Evolutionary conservation across 345 rosid species (phyloP).

Genomic region (Corymbia maculata): DNA sequence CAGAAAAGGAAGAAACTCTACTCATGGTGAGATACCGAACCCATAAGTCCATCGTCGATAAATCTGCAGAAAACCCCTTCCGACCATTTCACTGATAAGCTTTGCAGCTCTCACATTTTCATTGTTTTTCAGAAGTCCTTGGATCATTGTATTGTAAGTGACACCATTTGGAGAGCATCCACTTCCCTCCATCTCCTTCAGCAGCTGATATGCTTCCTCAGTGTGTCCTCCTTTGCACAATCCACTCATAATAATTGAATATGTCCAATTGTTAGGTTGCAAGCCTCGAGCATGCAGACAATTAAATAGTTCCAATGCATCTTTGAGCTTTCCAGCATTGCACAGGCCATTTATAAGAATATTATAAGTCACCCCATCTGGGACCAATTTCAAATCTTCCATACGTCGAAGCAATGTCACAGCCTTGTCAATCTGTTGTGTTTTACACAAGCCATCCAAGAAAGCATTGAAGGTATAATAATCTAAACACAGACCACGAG

Average conservation of each 20-base stretch:
- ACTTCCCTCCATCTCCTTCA: constrained; percentile 7
- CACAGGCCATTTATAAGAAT: constrained; percentile 26
- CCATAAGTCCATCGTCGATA: not conserved
- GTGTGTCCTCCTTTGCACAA: not conserved
- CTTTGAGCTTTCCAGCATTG: constrained; percentile 11
- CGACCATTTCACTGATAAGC: not conserved
- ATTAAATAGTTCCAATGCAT: not conserved
- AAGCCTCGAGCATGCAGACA: not conserved
- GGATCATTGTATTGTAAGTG: not conserved
- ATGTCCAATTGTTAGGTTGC: not conserved
- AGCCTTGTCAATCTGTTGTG: constrained; percentile 8
- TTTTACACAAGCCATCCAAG: constrained; percentile 17
- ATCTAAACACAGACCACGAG: not conserved
- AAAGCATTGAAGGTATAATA: not conserved
- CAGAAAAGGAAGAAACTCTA: too few relatives aligned
- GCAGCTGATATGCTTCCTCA: constrained; percentile 1
- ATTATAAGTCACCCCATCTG: constrained; percentile 10
- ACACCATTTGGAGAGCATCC: constrained; percentile 6
- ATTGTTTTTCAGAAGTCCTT: not conserved
- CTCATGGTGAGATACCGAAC: too few relatives aligned
- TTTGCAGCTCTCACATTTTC: not conserved
- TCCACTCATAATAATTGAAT: constrained; percentile 4
- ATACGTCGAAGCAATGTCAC: constrained; percentile 1
- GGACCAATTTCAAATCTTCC: constrained; percentile 2
- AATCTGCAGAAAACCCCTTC: not conserved